These are phyloP conservation scores for Gossypium aridum DNA, from an alignment of 441 rosid genomes.

Conservation along the genomic window DNA sequence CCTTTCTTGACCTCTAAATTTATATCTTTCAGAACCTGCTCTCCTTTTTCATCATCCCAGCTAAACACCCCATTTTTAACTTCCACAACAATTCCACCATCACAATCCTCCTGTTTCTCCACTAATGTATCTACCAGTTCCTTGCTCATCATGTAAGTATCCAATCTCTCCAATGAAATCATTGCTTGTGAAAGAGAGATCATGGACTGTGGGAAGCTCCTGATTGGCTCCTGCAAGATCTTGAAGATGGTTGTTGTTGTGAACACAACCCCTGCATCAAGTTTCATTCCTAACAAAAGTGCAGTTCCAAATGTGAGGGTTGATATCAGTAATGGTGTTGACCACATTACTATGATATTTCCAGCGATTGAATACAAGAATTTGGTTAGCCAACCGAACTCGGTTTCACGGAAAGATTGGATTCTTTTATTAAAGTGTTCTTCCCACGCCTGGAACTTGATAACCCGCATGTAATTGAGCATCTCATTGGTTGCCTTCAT, in stretches of 20 bases:
- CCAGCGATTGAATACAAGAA: constrained; percentile 75
- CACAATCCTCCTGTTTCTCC: constrained; percentile 56
- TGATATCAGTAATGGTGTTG: constrained; percentile 69
- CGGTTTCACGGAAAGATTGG: constrained; percentile 52
- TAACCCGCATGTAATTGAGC: constrained; percentile 90
- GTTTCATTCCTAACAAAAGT: constrained; percentile 52
- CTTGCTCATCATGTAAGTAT: constrained; percentile 64
- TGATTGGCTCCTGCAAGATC: constrained; percentile 89
- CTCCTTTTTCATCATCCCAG: constrained; percentile 78
- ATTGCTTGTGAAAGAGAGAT: constrained; percentile 87
- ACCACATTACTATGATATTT: constrained; percentile 74
- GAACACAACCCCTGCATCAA: constrained; percentile 84
- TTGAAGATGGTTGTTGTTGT: constrained; percentile 76
- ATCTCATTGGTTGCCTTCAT: constrained; percentile 95
- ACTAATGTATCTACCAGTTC: constrained; percentile 54
- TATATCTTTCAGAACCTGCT: constrained; percentile 47
- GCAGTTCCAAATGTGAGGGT: constrained; percentile 77
- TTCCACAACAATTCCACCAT: constrained; percentile 53
- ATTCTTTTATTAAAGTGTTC: constrained; percentile 78
- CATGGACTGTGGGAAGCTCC: constrained; percentile 90
- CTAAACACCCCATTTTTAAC: constrained; percentile 63
- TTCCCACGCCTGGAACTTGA: constrained; percentile 97
- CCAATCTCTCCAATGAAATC: constrained; percentile 80
- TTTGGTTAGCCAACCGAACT: constrained; percentile 79
- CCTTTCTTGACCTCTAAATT: constrained; percentile 67